Evolutionary conservation across 2,329 filamentous ascomycete species (phyloP).

Genomic region (Gnomoniopsis smithogilvyi): DNA sequence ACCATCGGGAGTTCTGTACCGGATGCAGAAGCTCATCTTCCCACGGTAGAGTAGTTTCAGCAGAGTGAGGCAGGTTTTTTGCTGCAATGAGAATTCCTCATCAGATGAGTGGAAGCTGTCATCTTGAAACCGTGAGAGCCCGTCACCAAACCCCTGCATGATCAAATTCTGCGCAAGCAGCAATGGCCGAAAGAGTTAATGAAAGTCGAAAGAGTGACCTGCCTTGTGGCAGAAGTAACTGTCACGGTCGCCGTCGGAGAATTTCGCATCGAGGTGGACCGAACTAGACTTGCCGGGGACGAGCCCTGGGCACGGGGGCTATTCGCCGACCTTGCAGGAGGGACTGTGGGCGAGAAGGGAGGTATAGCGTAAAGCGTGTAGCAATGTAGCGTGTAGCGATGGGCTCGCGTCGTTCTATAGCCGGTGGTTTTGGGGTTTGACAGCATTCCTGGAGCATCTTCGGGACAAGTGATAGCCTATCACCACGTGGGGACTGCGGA

Average conservation of each 20-base stretch:
- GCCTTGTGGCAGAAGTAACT: background rate
- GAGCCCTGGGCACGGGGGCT: background rate
- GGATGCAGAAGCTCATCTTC: slow-evolving; percentile 5
- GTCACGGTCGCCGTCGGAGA: background rate
- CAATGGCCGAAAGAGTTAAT: background rate
- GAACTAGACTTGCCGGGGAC: no score
- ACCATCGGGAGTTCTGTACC: background rate
- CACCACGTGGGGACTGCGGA: slow-evolving; percentile 2
- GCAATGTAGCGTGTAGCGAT: no score
- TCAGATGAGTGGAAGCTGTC: background rate
- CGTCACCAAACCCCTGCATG: slow-evolving; percentile 9
- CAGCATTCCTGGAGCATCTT: background rate
- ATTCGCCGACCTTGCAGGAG: background rate
- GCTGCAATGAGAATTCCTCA: background rate
- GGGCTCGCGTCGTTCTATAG: background rate
- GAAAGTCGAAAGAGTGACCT: background rate
- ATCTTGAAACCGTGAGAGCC: slow-evolving; percentile 12
- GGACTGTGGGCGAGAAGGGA: no score
- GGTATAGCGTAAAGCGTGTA: no score
- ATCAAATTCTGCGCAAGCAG: slow-evolving; percentile 1
- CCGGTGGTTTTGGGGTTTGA: slow-evolving; percentile 7
- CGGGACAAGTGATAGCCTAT: slow-evolving; percentile 14
- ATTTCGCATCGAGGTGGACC: background rate
- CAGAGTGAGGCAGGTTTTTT: background rate
- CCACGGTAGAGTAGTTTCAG: background rate